Evolutionary conservation across 192 early-diverging fungal genomes (phyloP), one percentile per base, ranked within the genome.

Genomic region (Coemansia sp.): DNA sequence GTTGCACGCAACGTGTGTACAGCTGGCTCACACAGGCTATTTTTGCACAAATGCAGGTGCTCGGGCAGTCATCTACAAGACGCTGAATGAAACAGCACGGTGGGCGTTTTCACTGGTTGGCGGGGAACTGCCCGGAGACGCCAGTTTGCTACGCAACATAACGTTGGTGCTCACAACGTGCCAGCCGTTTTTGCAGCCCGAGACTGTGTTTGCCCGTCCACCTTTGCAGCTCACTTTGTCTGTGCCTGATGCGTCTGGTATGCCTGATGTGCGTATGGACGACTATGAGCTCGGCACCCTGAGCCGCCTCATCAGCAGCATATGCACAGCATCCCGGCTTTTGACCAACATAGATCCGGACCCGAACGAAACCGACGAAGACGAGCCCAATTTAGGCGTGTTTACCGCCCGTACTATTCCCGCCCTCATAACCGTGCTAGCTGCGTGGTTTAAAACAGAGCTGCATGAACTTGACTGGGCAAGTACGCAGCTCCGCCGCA

Each of bases 391-490:
- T 38, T 57, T 79, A 22, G 57, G 58, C 0, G 45, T 61, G 7
- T 67, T 62, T 38, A 73, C 64, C 2, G 14, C 47, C 10, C 76
- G 76, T 4, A 70, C 64, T 5, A 37, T 79, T 10, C 70, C 76
- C 5, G 35, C 60, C 1, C 60, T 79, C 12, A 59, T 69, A 2
- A 19, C 55, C 0, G 21, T 45, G 1, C 25, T 70, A 38, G 48
- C 57, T 10, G 11, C 57, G 38, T 79, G 76, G 76, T 39, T 79
- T 38, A 62, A 48, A 29, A 8, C 41, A 3, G 76, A 79, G 60
- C 66, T 79, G 23, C 71, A 67, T 3, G 58, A 52, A 8, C 17
- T 73, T 1, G 66, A 79, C 50, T 79, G 76, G 76, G 67, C 65
- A 0, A 27, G 50, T 5, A 37, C 43, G 10, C 76, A 79, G 59